Evolutionary conservation across 2,329 filamentous ascomycete species (phyloP), one percentile per base, ranked within the genome.

Genomic region (Diaporthe aspalathi): DNA sequence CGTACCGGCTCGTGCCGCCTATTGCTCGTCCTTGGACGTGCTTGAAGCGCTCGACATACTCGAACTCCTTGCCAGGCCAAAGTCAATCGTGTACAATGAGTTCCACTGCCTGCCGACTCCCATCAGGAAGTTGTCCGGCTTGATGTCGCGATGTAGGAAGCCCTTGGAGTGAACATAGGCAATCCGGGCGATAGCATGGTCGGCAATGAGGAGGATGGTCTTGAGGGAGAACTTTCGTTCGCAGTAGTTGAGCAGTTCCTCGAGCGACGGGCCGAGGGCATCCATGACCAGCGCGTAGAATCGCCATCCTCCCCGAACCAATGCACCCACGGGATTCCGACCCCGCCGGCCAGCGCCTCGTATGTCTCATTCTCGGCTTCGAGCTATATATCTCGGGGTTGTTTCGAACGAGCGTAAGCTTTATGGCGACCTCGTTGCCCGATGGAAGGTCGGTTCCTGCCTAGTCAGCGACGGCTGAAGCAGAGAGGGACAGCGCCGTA

Each of bases 21-120:
- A 98, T 98, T 93, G 98, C 98, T 92, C 98, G 98, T 93, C 98
- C 95, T 86, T 95, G 92, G 89, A 98, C 98, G 60, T 95, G 95
- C 74, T 98, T 98, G 85, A 98, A 95, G 87, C 98, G 98, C 85
- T 98, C 45, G 20, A 95, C 72, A 95, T 98, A 95, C 87, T 98
- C 95, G 87, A 98, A 98, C 88, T 98, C 98, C 92, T 98, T 98
- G 96, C 95, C 76, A 98, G 87, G 88, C 96, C 95, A 78, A 99
- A 98, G 84, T 98, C 96, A 78, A 98, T 98, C 57, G 98, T 95
- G 78, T 98, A 98, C 87, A 99, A 95, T 87, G 98, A 95, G 86
- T 98, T 99, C 75, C 96, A 96, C 80, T 95, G 93, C 90, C 98
- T 98, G 81, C 96, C 96, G 78, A 98, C 98, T 74, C 95, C 95